Evolutionary conservation across 805 yeast species (phyloP).

Genomic region (Clavispora carvajalis): DNA sequence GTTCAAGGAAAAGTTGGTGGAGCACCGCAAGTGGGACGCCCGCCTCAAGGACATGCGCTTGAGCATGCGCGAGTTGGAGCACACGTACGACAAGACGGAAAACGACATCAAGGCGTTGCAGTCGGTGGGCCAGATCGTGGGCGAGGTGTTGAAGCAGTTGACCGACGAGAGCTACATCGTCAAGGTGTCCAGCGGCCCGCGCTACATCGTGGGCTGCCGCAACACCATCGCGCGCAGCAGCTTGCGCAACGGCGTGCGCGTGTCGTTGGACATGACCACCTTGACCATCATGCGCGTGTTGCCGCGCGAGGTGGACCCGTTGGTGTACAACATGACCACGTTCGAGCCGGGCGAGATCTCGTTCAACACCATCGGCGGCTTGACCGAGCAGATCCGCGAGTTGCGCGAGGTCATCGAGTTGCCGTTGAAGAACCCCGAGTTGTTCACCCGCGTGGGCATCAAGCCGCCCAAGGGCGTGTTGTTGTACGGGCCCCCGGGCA

Average conservation of each 20-base stretch:
- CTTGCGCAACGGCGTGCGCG: conserved; percentile 90
- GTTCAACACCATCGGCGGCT: conserved; percentile 93
- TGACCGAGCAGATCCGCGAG: conserved; percentile 92
- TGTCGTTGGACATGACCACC: conserved; percentile 95
- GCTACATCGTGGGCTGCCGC: conserved; percentile 96
- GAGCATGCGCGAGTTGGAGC: conserved; percentile 77
- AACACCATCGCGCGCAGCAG: conserved; percentile 81
- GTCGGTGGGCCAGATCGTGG: conserved; percentile 94
- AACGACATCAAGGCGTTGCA: conserved; percentile 96
- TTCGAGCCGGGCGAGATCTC: conserved; percentile 97
- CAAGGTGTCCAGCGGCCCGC: conserved; percentile 94
- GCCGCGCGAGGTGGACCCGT: conserved; percentile 97
- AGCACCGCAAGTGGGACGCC: conserved; percentile 93
- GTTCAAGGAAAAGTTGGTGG: conserved; percentile 80
- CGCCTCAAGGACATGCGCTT: conserved; percentile 78
- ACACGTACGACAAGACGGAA: conserved; percentile 86
- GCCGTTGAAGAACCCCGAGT: conserved; percentile 94
- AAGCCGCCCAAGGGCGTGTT: conserved; percentile 98
- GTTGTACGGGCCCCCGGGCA: conserved; percentile 97
- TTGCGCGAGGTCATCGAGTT: conserved; percentile 95
- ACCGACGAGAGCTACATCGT: conserved; percentile 94
- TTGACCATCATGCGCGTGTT: conserved; percentile 94
- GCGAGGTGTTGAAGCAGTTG: conserved; percentile 92
- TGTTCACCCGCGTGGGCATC: conserved; percentile 92
- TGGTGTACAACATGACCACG: conserved; percentile 96